Base-by-base conservation (phyloP, 2,329 filamentous ascomycete genomes). In the Aspergillus fijiensis region DNA sequence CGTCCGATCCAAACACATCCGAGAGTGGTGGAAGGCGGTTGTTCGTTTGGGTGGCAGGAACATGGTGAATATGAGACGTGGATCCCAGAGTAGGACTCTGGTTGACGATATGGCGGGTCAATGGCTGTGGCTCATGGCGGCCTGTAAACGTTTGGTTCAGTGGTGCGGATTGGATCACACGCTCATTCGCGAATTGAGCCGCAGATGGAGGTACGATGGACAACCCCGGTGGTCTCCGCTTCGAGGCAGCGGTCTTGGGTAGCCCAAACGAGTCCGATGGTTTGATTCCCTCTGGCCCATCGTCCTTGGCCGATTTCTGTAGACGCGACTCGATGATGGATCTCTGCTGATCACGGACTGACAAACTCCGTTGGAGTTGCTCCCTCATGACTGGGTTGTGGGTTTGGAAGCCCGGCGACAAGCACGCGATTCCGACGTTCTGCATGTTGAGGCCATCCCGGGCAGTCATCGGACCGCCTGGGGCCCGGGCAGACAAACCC, bases 381-480 rank as follows among this genome's bases (percentile, higher is more conserved):
- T 96, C 92, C 72, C 95, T 89, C 92, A 97, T 96, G 21, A 90
- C 85, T n/a, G 95, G 94, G 76, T 99, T 92, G 69, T 98, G 91
- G 16, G 95, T 98, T 66, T 96, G 88, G 71, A 99, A 98, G 57
- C 95, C 95, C 0, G 95, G 95, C 2, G 95, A 98, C 58, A 99
- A 82, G 71, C 95, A 99, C 48, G 94, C 94, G 59, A 98, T 84
- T 60, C 95, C 95, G 27, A 98, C 90, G 76, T 97, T 92, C 70
- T 96, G 92, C 72, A 98, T 94, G 48, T 85, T 90, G 42, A 95
- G 80, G 23, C 88, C 86, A 50, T 96, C 91, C 67, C 91, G 86
- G 25, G 88, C 89, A 9, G 91, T 95, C 77, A 96, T 81, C 42
- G 85, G 85, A 33, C 80, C 80, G 21, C 82, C 85, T 1, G 89